These are phyloP conservation scores for Marasmius sp. DNA, from an alignment of 1,284 basidiomycete genomes.

Conservation along the genomic window DNA sequence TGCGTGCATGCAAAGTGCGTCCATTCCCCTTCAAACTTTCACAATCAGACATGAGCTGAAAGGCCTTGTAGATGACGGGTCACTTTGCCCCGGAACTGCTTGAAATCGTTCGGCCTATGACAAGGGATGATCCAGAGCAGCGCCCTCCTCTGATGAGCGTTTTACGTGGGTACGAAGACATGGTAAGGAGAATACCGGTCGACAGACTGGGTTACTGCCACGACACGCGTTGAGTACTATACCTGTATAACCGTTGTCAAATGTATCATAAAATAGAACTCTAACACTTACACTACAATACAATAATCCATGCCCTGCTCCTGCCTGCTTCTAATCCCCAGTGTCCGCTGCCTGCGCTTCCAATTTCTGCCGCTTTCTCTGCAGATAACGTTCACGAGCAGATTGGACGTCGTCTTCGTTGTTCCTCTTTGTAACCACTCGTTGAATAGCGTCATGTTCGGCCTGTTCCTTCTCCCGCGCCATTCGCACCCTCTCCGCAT, in stretches of 20 bases:
- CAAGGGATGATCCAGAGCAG: constrained; percentile 45
- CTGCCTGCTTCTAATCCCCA: not conserved
- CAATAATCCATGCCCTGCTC: not conserved
- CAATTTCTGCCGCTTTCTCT: constrained; percentile 76
- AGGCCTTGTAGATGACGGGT: constrained; percentile 46
- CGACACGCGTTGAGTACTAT: not conserved
- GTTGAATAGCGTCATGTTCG: constrained; percentile 58
- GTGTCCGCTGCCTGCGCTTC: constrained; percentile 42
- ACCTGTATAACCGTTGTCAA: not conserved
- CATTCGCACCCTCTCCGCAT: constrained; percentile 64
- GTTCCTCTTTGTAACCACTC: constrained; percentile 66
- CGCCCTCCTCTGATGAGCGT: constrained; percentile 52
- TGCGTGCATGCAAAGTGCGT: constrained; percentile 62
- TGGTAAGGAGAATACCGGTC: constrained; percentile 34
- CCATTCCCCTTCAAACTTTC: constrained; percentile 4
- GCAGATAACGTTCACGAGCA: constrained; percentile 75
- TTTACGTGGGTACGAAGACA: constrained; percentile 48
- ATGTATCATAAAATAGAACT: not conserved
- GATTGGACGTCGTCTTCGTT: constrained; percentile 68
- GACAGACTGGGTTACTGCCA: constrained; percentile 10
- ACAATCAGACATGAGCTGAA: constrained; percentile 4
- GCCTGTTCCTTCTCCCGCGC: constrained; percentile 55
- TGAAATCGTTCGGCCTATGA: constrained; percentile 55
- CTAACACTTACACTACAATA: not conserved
- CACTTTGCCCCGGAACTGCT: constrained; percentile 57